Base-by-base conservation (phyloP, 2,329 filamentous ascomycete genomes). In the Hypoxylon sp. region DNA sequence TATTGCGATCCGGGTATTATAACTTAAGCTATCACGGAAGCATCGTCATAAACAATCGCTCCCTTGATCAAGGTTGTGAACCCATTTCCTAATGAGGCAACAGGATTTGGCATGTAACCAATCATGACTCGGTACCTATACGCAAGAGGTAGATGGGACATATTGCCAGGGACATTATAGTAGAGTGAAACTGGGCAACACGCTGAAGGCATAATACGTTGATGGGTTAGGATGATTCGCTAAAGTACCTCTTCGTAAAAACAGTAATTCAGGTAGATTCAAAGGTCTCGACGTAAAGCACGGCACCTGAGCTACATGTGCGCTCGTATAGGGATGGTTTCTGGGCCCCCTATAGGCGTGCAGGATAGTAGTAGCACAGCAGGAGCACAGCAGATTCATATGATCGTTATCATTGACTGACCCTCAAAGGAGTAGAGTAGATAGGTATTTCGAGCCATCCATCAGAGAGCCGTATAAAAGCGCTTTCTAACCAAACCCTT, bases 11-110 rank as follows among this genome's bases (percentile, higher is more conserved):
- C n/a, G n/a, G n/a, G n/a, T n/a, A n/a, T n/a, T n/a, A n/a, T n/a
- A n/a, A n/a, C n/a, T n/a, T n/a, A n/a, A n/a, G n/a, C n/a, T n/a
- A n/a, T n/a, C n/a, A n/a, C n/a, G n/a, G n/a, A n/a, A n/a, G n/a
- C n/a, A n/a, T n/a, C n/a, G n/a, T n/a, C n/a, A n/a, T n/a, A n/a
- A n/a, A n/a, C n/a, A n/a, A n/a, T n/a, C n/a, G n/a, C n/a, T n/a
- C n/a, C n/a, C n/a, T n/a, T n/a, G n/a, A n/a, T n/a, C n/a, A n/a
- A n/a, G n/a, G n/a, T 35, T 13, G 15, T 27, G 8, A 49, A 7
- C n/a, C n/a, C 9, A 50, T 58, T 61, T 54, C 58, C 55, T 43
- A 62, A 56, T 49, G 18, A 35, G 49, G 56, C 21, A 60, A 56
- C 31, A 45, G 38, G 4, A 15, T 37, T 18, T 24, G 13, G 13